Conservation (phyloP, 345 rosid species). For the Boechera divaricarpa region DNA sequence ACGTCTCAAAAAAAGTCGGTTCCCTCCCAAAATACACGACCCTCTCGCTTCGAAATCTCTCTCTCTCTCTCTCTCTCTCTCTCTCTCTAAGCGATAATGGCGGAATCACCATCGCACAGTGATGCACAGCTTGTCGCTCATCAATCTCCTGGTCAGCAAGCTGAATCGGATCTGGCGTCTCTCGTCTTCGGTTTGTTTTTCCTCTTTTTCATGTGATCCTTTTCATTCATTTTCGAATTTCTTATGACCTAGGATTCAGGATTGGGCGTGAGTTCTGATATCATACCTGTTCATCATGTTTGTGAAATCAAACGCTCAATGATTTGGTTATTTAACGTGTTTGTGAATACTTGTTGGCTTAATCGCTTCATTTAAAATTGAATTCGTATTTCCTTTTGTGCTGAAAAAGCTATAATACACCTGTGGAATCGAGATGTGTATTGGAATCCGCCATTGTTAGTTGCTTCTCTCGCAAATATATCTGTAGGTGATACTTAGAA, state of each 20-base stretch:
- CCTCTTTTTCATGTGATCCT: not conserved
- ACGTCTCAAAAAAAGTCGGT: not conserved
- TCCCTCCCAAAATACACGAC: constrained; percentile 20
- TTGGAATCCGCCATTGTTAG: constrained; percentile 5
- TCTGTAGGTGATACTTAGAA: not conserved
- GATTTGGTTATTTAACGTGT: not conserved
- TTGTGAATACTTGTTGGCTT: not conserved
- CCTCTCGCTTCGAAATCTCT: not conserved
- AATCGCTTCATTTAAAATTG: not conserved
- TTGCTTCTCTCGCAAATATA: not conserved
- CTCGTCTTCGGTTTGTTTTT: constrained; percentile 63
- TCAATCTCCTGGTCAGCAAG: constrained; percentile 44
- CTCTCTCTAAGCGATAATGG: constrained; percentile 51
- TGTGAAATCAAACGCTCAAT: not conserved
- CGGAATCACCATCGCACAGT: constrained; percentile 50
- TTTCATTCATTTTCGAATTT: not conserved
- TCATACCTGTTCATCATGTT: not conserved
- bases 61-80: not conserved
- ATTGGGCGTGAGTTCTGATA: not conserved
- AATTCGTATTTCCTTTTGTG: not conserved
- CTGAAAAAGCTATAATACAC: constrained; percentile 2
- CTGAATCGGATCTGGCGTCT: constrained; percentile 72
- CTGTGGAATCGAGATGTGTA: constrained; percentile 13
- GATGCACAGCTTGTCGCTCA: constrained; percentile 45
- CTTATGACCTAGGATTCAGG: constrained; percentile 1